These are phyloP conservation scores for Mayamaea pseudoterrestris DNA, from an alignment of 108 stramenopile species.

Conservation along the genomic window DNA sequence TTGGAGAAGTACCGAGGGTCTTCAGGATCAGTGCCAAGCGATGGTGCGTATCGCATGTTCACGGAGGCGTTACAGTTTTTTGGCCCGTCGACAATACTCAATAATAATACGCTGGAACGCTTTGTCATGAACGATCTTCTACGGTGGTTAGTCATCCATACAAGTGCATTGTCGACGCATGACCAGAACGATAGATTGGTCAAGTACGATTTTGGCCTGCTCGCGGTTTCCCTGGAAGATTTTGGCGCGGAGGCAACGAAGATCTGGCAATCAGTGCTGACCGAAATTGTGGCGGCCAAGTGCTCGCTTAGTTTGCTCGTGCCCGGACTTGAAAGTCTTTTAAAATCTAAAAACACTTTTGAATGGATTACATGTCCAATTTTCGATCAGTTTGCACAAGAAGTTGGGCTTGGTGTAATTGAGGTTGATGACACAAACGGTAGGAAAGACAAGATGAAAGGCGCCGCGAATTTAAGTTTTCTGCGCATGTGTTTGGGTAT, in stretches of 20 bases:
- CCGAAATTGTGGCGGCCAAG: constrained; percentile 47
- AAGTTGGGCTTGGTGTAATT: no score
- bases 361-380: constrained; percentile 25
- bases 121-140: constrained; percentile 67
- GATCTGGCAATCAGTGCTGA: constrained; percentile 45
- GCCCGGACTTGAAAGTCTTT: constrained; percentile 26
- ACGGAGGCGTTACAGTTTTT: constrained; percentile 10
- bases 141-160: constrained; percentile 59
- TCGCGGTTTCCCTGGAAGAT: constrained; percentile 2
- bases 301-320: constrained; percentile 35
- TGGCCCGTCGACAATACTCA: constrained; percentile 3
- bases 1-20: constrained; percentile 4
- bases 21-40: constrained; percentile 12
- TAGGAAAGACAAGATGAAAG: no score
- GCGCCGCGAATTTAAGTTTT: no score
- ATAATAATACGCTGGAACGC: constrained; percentile 15
- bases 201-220: constrained; percentile 34
- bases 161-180: constrained; percentile 19
- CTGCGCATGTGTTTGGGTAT: no score
- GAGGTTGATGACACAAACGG: no score
- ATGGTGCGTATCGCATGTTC: constrained; percentile 22
- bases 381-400: constrained; percentile 47
- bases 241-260: neutral
- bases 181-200: constrained; percentile 1
- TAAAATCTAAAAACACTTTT: neutral